Evolutionary conservation across 129 eudicot genomes (phyloP).

Genomic region (Arctium lappa): DNA sequence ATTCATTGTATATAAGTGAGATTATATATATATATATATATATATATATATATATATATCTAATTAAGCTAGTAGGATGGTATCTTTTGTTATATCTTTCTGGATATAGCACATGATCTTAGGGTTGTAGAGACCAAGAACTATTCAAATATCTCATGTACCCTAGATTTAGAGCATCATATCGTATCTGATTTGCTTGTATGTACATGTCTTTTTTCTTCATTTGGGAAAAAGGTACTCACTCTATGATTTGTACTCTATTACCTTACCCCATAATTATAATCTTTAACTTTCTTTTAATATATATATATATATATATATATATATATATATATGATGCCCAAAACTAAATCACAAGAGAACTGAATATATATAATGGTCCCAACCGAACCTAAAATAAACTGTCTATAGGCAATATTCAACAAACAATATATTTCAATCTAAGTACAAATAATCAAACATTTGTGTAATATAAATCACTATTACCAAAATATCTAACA

Average conservation of each 20-base stretch:
- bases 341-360: background rate
- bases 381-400: background rate
- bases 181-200: constrained; percentile 33
- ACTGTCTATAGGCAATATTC: background rate
- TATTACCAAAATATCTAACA: background rate
- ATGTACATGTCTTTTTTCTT: constrained; percentile 22
- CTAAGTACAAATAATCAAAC: background rate
- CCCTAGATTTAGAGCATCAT: constrained; percentile 37
- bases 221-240: constrained; percentile 9
- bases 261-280: background rate
- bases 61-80: constrained; percentile 9
- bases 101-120: constrained; percentile 28
- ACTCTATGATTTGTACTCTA: background rate
- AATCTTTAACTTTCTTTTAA: background rate
- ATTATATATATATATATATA: background rate
- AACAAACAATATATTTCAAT: background rate
- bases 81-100: constrained; percentile 20
- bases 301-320: background rate
- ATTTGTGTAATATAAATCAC: background rate
- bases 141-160: constrained; percentile 34
- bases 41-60: background rate
- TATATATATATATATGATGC: background rate
- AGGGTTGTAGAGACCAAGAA: constrained; percentile 27
- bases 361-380: background rate
- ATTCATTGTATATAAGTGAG: constrained; percentile 15